Evolutionary conservation across 805 yeast genomes (phyloP).

Genomic region (Sugiyamaella mastotermitis): DNA sequence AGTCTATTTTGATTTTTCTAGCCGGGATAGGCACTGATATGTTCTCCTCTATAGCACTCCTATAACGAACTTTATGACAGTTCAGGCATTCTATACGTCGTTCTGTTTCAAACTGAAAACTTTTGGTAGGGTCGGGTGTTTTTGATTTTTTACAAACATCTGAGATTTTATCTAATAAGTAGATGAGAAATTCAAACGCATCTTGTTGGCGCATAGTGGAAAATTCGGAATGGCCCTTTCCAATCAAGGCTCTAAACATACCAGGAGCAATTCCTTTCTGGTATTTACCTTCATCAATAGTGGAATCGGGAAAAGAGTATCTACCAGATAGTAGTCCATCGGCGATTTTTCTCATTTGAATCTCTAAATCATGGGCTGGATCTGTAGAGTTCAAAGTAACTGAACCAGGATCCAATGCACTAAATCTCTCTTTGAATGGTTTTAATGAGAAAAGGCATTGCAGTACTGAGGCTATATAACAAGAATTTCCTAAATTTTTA

Average conservation of each 20-base stretch:
- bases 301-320: constrained; percentile 50
- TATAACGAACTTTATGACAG: constrained; percentile 58
- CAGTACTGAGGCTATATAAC: constrained; percentile 77
- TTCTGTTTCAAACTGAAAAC: constrained; percentile 60
- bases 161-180: constrained; percentile 56
- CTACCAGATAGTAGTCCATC: constrained; percentile 75
- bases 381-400: constrained; percentile 14
- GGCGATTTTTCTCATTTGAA: constrained; percentile 72
- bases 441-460: constrained; percentile 56
- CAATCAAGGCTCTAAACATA: constrained; percentile 69
- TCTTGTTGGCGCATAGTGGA: constrained; percentile 88
- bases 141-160: constrained; percentile 15
- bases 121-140: constrained; percentile 40
- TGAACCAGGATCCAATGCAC: too few relatives aligned
- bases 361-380: constrained; percentile 60
- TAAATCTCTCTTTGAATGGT: constrained; percentile 28
- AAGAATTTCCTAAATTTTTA: constrained; percentile 86
- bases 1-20: constrained; percentile 10
- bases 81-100: constrained; percentile 52
- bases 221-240: constrained; percentile 76
- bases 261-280: constrained; percentile 75
- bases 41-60: constrained; percentile 52
- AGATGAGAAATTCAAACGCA: constrained; percentile 81
- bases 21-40: constrained; percentile 55
- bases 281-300: constrained; percentile 34